phyloP scores from a whole-genome alignment of 768 basidiomycete species.

The Lentinula boryana region DNA sequence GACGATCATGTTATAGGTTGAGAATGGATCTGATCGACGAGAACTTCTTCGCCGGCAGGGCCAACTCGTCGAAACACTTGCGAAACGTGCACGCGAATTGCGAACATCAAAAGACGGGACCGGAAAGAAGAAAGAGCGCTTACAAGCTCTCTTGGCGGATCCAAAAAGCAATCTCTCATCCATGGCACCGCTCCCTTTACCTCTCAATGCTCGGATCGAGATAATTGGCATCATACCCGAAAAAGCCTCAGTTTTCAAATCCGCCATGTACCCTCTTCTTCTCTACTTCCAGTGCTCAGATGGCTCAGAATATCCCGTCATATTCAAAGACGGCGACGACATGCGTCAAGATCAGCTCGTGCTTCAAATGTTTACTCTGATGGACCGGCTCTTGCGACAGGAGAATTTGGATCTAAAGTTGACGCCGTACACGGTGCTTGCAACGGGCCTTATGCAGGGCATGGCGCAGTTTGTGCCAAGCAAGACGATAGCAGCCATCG shows the following conservation, averaged over 20 bases:
- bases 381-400: constrained; percentile 89
- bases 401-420: constrained; percentile 93
- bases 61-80: constrained; percentile 80
- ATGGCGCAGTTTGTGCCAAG: constrained; percentile 97
- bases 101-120: constrained; percentile 88
- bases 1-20: constrained; percentile 34
- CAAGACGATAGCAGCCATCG: constrained; percentile 92
- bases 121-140: constrained; percentile 96
- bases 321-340: constrained; percentile 99
- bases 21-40: constrained; percentile 75
- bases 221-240: constrained; percentile 87
- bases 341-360: constrained; percentile 98
- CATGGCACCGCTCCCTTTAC: constrained; percentile 76
- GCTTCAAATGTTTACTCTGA: constrained; percentile 96
- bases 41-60: constrained; percentile 91
- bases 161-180: constrained; percentile 78
- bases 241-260: constrained; percentile 95
- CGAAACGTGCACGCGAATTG: constrained; percentile 81
- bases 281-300: constrained; percentile 86
- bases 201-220: constrained; percentile 82
- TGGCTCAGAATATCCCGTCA: constrained; percentile 85
- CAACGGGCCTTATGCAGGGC: constrained; percentile 87
- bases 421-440: constrained; percentile 88
- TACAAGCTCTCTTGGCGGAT: constrained; percentile 80
- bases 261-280: constrained; percentile 88